Conservation (phyloP, 805 yeast species). For the Pichia deserticola region DNA sequence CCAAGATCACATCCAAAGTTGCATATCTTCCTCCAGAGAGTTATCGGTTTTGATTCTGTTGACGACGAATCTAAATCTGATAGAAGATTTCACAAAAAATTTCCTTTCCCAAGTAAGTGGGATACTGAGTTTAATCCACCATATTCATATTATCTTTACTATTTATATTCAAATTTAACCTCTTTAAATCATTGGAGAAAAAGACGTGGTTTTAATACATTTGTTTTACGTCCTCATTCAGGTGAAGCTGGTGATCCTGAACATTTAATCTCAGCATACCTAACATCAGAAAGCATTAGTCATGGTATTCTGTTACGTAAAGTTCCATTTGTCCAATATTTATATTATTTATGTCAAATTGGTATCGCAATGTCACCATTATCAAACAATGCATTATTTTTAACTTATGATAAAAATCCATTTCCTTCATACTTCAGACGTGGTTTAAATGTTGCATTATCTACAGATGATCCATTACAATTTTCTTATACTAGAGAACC, state of each 20-base stretch:
- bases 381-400: slow-evolving; percentile 90
- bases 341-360: slow-evolving; percentile 88
- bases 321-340: slow-evolving; percentile 89
- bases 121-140: slow-evolving; percentile 78
- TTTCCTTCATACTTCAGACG: slow-evolving; percentile 84
- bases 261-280: slow-evolving; percentile 82
- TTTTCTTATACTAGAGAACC: slow-evolving; percentile 97
- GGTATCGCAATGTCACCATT: slow-evolving; percentile 98
- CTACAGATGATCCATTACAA: slow-evolving; percentile 97
- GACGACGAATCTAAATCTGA: slow-evolving; percentile 96
- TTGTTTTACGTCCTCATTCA: slow-evolving; percentile 94
- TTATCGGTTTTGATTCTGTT: slow-evolving; percentile 95
- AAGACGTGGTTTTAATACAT: slow-evolving; percentile 70
- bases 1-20: slow-evolving; percentile 89
- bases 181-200: slow-evolving; percentile 80
- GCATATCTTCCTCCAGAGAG: slow-evolving; percentile 82
- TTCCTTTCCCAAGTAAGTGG: slow-evolving; percentile 86
- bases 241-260: slow-evolving; percentile 99
- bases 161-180: slow-evolving; percentile 78
- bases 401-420: slow-evolving; percentile 96
- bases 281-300: slow-evolving; percentile 86
- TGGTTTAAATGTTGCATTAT: slow-evolving; percentile 88
- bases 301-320: slow-evolving; percentile 93
- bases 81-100: slow-evolving; percentile 71
- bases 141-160: slow-evolving; percentile 91